Evolutionary conservation across 73 alveolate genomes (phyloP), one percentile per base, ranked within the genome.

Genomic region (Paramecium primaurelia): DNA sequence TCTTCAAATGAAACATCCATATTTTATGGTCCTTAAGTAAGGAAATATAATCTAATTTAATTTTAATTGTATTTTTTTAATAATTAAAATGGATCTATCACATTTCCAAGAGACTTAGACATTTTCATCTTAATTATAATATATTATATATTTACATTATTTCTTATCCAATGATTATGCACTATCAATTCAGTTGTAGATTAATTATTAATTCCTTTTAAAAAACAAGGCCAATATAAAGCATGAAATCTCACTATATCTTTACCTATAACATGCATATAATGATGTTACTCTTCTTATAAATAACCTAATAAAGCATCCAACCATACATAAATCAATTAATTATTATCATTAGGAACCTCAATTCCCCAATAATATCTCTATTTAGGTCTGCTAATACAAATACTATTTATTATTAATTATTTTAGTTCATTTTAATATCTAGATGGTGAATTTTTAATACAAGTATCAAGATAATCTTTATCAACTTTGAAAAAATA

Each of bases 241-340:
- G 97, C 94, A 84, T 96, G 98, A 71, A 96, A 96, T 71, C 95
- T 96, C 38, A 96, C 88, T 28, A 96, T 96, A 92, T 96, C 98
- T 87, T 96, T 96, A 4, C 98, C 98, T 6, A 96, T 92, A 1
- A 96, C 93, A 91, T 96, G 89, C 22, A 38, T 88, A 28, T 88
- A 25, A 7, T 77, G 89, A 37, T 40, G 25, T 22, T 58, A 58
- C 26, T 69, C 58, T 42, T 80, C 77, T 71, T 77, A 69, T 4
- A 92, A 71, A 87, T 96, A 96, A 58, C 95, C 95, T 28, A 92
- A 77, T 38, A 96, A 68, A 14, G 98, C 98, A 86, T 96, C 98
- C 12, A 96, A 89, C 98, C 98, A 96, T 34, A 96, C 98, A 88
- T 96, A 96, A 86, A 96, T 86, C 37, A 95, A 90, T 86, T 93